These are phyloP conservation scores for Cercospora zeae-maydis DNA, from an alignment of 2,329 filamentous ascomycete species.

Conservation along the genomic window DNA sequence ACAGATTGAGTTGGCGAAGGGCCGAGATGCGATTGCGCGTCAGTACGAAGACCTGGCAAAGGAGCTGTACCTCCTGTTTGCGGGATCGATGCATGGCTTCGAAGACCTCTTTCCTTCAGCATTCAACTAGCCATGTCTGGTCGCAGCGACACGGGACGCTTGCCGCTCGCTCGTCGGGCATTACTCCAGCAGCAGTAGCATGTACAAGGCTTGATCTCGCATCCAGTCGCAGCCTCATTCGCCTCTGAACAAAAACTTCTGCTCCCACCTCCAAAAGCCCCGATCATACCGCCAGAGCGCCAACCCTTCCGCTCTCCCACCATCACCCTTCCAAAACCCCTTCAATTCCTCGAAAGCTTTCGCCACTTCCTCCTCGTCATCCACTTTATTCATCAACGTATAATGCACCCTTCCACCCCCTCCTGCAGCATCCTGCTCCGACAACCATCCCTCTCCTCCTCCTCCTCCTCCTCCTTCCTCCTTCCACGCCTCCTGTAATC, in stretches of 20 bases:
- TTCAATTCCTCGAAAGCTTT: constrained; percentile 39
- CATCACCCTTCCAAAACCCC: constrained; percentile 34
- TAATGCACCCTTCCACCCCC: constrained; percentile 42
- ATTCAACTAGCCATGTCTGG: neutral
- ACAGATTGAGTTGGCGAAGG: neutral
- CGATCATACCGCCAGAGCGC: constrained; percentile 44
- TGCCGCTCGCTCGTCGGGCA: neutral
- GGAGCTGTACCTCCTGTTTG: constrained; percentile 15
- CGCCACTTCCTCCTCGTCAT: constrained; percentile 39
- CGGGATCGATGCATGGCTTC: constrained; percentile 18
- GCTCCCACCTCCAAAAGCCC: constrained; percentile 41
- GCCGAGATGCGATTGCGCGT: constrained; percentile 2
- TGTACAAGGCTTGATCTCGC: too few species aligned
- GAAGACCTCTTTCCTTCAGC: neutral
- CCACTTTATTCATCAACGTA: constrained; percentile 49
- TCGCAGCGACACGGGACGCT: neutral
- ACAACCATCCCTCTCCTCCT: constrained; percentile 40
- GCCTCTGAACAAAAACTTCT: constrained; percentile 37
- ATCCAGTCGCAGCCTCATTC: neutral
- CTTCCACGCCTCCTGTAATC: constrained; percentile 38
- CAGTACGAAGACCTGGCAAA: constrained; percentile 16
- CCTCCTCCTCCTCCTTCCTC: too few species aligned
- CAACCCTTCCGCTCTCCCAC: constrained; percentile 39
- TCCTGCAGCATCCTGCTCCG: constrained; percentile 45
- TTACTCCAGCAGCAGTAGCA: too few species aligned